Conservation (phyloP, 768 basidiomycete genomes). For the Leccinellum luteum region DNA sequence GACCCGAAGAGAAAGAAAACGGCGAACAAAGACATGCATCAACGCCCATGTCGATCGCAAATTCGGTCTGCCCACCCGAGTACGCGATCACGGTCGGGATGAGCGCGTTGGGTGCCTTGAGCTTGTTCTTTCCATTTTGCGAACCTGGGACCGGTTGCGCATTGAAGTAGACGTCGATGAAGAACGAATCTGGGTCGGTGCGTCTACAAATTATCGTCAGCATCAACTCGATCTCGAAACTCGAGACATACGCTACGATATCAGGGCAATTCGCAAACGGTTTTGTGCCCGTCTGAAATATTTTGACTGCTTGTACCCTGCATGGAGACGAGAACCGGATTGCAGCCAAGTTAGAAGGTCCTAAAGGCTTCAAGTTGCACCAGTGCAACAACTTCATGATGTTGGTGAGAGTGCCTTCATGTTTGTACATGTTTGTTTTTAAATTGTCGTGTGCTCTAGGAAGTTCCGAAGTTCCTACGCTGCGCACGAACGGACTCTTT, state of each 20-base stretch:
- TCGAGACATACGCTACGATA: conserved; percentile 54
- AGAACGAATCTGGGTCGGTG: conserved; percentile 74
- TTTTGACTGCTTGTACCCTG: conserved; percentile 60
- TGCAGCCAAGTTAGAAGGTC: conserved; percentile 58
- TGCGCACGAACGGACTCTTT: neutral
- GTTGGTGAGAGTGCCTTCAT: neutral
- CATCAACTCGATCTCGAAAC: neutral
- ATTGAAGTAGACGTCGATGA: conserved; percentile 74
- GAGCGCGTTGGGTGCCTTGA: conserved; percentile 66
- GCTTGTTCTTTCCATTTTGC: conserved; percentile 52
- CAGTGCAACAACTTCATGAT: conserved; percentile 56
- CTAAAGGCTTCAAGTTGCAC: conserved; percentile 60
- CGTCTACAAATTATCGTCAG: conserved; percentile 37
- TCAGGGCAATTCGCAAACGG: conserved; percentile 64
- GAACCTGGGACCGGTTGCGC: conserved; percentile 49
- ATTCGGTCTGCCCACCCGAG: conserved; percentile 65
- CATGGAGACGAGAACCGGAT: conserved; percentile 70
- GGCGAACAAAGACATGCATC: conserved; percentile 46
- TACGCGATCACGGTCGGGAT: conserved; percentile 72
- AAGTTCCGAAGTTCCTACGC: neutral
- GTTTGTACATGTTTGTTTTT: conserved; percentile 18
- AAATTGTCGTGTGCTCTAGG: neutral
- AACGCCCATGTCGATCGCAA: conserved; percentile 62
- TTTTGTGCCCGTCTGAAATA: conserved; percentile 63
- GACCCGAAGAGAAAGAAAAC: neutral